Evolutionary conservation across 441 rosid species (phyloP), one percentile per base, ranked within the genome.

Genomic region (Gossypium schwendimanii): DNA sequence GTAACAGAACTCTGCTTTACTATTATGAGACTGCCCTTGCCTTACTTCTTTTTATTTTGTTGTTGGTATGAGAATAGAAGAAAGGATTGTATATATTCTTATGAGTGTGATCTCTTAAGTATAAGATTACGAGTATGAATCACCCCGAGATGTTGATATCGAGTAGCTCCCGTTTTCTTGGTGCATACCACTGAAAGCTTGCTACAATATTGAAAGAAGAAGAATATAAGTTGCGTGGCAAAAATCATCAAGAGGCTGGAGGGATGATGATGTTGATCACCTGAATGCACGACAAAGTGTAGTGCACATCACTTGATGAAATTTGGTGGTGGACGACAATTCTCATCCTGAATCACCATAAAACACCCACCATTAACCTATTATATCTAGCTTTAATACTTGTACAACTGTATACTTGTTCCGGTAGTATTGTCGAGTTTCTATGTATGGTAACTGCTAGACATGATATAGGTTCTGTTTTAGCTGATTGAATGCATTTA

Each of bases 251-350:
- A n/a, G 24, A 17, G 8, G 26, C 4, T 44, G 54, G 70, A 4
- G 39, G 17, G 7, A 2, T 23, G 14, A 31, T 52, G 62, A 18
- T 33, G 59, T 7, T 10, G 59, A 23, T 70, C 65, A 94, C 97
- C 98, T 87, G 77, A 65, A 91, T 77, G 83, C 92, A 87, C 55
- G 91, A 86, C 58, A 91, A 33, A 23, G 87, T 76, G 72, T 87
- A 87, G 58, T 85, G 90, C 77, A 92, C 90, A 76, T 94, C 98
- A 7, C 82, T 85, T 36, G 84, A 78, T 15, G 97, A 92, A 66
- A 92, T 87, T 73, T 94, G 98, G 79, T 91, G 90, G 80, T 94
- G 99, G 52, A 92, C 76, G 20, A 92, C 99, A 76, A 92, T 83
- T 82, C 98, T 85, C 39, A 90, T 75, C 39, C 99, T 92, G 91